Conservation (phyloP, 495 filamentous ascomycete species). For the Daldinia concentrica region DNA sequence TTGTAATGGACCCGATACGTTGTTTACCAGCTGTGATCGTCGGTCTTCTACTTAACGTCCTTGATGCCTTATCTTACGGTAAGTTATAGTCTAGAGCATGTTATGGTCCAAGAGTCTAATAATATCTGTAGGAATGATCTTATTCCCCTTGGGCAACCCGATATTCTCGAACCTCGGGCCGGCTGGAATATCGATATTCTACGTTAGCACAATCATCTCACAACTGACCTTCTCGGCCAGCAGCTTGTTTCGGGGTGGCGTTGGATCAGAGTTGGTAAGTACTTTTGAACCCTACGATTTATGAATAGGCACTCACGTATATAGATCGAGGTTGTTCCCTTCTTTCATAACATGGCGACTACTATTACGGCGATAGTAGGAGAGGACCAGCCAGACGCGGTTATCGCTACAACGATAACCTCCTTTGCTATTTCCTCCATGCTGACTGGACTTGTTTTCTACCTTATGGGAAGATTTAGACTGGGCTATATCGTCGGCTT, state of each 20-base stretch:
- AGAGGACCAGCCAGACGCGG: slow-evolving; percentile 79
- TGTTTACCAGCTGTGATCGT: slow-evolving; percentile 86
- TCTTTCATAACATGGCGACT: slow-evolving; percentile 96
- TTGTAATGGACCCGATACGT: slow-evolving; percentile 70
- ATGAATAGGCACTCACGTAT: slow-evolving; percentile 10
- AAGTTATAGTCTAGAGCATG: slow-evolving; percentile 25
- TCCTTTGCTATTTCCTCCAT: slow-evolving; percentile 92
- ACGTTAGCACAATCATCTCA: slow-evolving; percentile 94
- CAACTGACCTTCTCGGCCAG: slow-evolving; percentile 92
- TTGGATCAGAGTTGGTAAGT: slow-evolving; percentile 92
- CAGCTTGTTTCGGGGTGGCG: slow-evolving; percentile 88
- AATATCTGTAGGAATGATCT: slow-evolving; percentile 75
- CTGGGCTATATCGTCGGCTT: slow-evolving; percentile 93
- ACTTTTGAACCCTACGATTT: slow-evolving; percentile 1
- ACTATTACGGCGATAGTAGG: slow-evolving; percentile 83
- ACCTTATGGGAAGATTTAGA: slow-evolving; percentile 82
- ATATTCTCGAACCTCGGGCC: slow-evolving; percentile 85
- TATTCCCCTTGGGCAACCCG: slow-evolving; percentile 88
- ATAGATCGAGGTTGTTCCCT: slow-evolving; percentile 94
- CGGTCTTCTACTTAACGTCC: slow-evolving; percentile 87
- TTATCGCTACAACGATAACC: slow-evolving; percentile 90
- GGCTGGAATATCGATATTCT: slow-evolving; percentile 98
- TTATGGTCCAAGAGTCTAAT: slow-evolving; percentile 18
- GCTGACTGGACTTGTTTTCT: slow-evolving; percentile 90
- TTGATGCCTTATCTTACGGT: slow-evolving; percentile 96